A percentile compares a stretch with the other conserved stretches of the same genome.
phyloP scores from a whole-genome alignment of 2,329 filamentous ascomycete genomes.

The Aureobasidium lini region DNA sequence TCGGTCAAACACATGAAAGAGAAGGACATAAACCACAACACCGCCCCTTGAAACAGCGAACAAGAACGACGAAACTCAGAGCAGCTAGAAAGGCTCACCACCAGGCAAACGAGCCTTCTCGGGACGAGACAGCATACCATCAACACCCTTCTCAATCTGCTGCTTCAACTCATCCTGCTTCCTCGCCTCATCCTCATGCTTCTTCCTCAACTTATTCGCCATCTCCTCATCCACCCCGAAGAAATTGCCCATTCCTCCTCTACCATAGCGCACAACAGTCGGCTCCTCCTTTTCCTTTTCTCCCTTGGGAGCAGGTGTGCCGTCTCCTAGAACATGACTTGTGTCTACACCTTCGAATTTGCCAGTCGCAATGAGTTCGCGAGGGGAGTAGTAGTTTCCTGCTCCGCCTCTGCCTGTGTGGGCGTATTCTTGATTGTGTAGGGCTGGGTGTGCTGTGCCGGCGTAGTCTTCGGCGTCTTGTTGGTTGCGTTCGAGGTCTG shows the following conservation, averaged over 20 bases:
- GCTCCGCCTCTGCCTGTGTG: constrained; percentile 39
- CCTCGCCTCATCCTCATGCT: constrained; percentile 23
- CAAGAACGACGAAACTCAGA: neutral
- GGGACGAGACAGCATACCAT: constrained; percentile 33
- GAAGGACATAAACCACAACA: neutral
- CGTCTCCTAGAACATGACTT: constrained; percentile 20
- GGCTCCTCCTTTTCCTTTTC: neutral
- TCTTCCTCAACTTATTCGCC: constrained; percentile 23
- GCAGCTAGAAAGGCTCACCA: constrained; percentile 21
- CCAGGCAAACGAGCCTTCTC: constrained; percentile 32
- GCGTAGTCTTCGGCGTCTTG: constrained; percentile 17
- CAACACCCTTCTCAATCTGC: constrained; percentile 35
- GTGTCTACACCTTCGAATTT: constrained; percentile 26
- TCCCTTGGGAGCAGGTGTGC: constrained; percentile 1
- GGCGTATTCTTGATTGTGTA: constrained; percentile 32
- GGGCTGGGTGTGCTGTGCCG: constrained; percentile 14
- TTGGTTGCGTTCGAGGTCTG: constrained; percentile 34
- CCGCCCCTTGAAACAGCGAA: neutral
- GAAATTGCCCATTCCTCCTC: constrained; percentile 43
- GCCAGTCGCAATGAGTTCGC: constrained; percentile 32
- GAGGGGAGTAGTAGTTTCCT: constrained; percentile 41
- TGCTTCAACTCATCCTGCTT: constrained; percentile 24
- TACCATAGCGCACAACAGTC: constrained; percentile 21
- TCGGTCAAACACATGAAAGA: neutral
- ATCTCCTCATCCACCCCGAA: constrained; percentile 29